These are phyloP conservation scores for Termitomyces bulborhizus DNA, from an alignment of 768 basidiomycete species.

Conservation along the genomic window DNA sequence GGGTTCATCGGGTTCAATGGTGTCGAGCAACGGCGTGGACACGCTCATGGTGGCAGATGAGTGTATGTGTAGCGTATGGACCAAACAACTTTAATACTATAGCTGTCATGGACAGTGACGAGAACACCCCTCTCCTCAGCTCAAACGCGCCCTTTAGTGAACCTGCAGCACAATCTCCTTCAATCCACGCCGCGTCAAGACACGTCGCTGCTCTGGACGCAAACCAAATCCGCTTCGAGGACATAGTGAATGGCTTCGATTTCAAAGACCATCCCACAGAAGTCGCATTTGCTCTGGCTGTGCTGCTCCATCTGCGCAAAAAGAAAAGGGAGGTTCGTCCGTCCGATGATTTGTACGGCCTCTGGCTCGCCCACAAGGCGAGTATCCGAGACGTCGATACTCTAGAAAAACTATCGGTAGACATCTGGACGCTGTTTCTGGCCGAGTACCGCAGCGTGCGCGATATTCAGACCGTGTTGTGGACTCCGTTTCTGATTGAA, in stretches of 20 bases:
- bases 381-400: constrained; percentile 19
- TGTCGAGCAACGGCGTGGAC: constrained; percentile 62
- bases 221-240: constrained; percentile 15
- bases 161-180: constrained; percentile 3
- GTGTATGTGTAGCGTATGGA: background rate
- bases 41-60: constrained; percentile 33
- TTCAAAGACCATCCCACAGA: constrained; percentile 13
- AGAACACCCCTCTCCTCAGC: constrained; percentile 18
- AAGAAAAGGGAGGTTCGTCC: constrained; percentile 12
- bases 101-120: constrained; percentile 8
- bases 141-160: background rate
- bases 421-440: constrained; percentile 38
- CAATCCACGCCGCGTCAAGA: constrained; percentile 12
- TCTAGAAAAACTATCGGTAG: constrained; percentile 26
- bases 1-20: constrained; percentile 84
- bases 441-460: constrained; percentile 27
- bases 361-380: constrained; percentile 29
- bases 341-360: constrained; percentile 33
- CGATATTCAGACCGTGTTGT: constrained; percentile 44
- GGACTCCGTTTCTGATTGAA: constrained; percentile 37
- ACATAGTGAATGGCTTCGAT: constrained; percentile 13
- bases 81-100: constrained; percentile 8
- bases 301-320: constrained; percentile 29
- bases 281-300: constrained; percentile 24
- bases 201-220: constrained; percentile 17